These are phyloP conservation scores for Naematelia aurantialba DNA, from an alignment of 768 basidiomycete species.

Conservation along the genomic window DNA sequence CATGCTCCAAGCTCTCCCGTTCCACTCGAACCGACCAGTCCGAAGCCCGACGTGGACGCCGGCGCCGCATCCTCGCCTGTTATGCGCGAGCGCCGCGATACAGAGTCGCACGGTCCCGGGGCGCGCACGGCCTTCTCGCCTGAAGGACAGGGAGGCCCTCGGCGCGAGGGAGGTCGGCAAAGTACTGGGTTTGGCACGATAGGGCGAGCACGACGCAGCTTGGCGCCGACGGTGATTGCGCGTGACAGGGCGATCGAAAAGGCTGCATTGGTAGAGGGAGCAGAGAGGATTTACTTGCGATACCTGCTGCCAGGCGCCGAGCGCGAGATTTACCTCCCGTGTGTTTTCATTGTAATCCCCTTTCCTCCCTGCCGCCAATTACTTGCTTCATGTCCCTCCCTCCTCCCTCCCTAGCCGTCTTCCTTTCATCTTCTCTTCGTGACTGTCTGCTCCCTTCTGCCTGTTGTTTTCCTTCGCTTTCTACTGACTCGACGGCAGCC, in stretches of 20 bases:
- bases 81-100: conserved; percentile 36
- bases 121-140: conserved; percentile 17
- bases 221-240: conserved; percentile 86
- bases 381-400: too few relatives aligned
- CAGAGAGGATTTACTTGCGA: conserved; percentile 91
- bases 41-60: not conserved
- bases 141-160: not conserved
- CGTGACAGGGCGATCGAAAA: conserved; percentile 86
- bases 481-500: conserved; percentile 45
- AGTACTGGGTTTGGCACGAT: conserved; percentile 2
- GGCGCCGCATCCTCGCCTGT: not conserved
- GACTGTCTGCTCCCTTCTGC: too few relatives aligned
- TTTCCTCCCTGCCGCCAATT: too few relatives aligned
- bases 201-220: conserved; percentile 10
- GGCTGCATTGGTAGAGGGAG: conserved; percentile 81
- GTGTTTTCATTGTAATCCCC: conserved; percentile 13
- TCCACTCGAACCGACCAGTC: conserved; percentile 2
- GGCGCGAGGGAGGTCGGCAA: conserved; percentile 5
- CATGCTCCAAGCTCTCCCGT: conserved; percentile 2
- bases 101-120: conserved; percentile 42
- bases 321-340: conserved; percentile 95
- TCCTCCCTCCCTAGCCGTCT: too few relatives aligned
- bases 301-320: conserved; percentile 87
- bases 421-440: too few relatives aligned
- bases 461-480: too few relatives aligned